Evolutionary conservation across 2,329 filamentous ascomycete species (phyloP).

Genomic region (Fusarium miscanthi): DNA sequence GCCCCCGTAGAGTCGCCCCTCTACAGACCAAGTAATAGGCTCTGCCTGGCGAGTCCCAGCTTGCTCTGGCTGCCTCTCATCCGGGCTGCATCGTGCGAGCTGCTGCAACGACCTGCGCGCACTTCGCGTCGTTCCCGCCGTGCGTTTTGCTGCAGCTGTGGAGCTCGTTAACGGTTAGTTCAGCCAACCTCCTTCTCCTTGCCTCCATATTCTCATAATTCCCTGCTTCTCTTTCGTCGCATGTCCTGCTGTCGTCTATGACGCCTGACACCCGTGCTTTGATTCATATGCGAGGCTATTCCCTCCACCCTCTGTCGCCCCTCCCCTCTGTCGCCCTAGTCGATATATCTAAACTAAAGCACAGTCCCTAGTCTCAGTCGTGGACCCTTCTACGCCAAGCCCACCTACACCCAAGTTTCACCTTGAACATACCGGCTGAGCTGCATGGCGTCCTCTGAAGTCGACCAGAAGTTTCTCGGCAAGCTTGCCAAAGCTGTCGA

Average conservation of each 20-base stretch:
- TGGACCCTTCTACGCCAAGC: conserved; percentile 34
- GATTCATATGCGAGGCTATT: conserved; percentile 47
- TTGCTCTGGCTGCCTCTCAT: conserved; percentile 42
- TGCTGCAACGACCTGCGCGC: conserved; percentile 35
- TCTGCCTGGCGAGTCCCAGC: conserved; percentile 23
- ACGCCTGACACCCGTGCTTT: conserved; percentile 44
- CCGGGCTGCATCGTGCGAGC: conserved; percentile 43
- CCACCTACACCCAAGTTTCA: conserved; percentile 15
- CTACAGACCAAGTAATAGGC: conserved; percentile 26
- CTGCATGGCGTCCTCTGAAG: conserved; percentile 92
- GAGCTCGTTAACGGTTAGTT: conserved; percentile 43
- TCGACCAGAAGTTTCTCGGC: conserved; percentile 97
- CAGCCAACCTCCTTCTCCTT: conserved; percentile 42
- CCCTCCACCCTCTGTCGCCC: conserved; percentile 25
- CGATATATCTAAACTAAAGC: conserved; percentile 36
- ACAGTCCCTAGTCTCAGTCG: conserved; percentile 36
- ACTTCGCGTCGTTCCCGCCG: conserved; percentile 38
- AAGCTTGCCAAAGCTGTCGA: conserved; percentile 85
- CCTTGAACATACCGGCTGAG: conserved; percentile 19
- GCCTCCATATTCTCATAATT: conserved; percentile 37
- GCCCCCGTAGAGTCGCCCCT: conserved; percentile 35
- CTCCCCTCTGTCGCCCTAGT: conserved; percentile 38
- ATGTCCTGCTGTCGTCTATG: conserved; percentile 24
- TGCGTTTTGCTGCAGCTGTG: conserved; percentile 42
- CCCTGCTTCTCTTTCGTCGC: conserved; percentile 39